Conservation (phyloP, 2,329 filamentous ascomycete species). For the Blastomyces gilchristii region DNA sequence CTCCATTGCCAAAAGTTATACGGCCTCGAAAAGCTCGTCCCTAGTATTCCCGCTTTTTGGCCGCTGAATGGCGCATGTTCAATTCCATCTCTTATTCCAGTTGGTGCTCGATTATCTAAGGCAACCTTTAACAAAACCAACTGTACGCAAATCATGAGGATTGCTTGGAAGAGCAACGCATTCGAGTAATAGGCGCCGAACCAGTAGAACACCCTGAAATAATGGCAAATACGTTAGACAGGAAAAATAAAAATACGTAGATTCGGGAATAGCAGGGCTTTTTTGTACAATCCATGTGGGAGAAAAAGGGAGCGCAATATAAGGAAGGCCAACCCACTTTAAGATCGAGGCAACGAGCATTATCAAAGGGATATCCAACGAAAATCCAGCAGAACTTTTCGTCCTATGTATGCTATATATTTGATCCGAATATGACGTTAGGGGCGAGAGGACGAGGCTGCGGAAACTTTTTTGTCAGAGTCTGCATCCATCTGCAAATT, state of each 20-base stretch:
- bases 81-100: slow-evolving; percentile 29
- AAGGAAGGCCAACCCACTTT: slow-evolving; percentile 37
- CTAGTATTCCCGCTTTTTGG: slow-evolving; percentile 18
- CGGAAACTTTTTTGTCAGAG: slow-evolving; percentile 2
- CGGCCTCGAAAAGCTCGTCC: slow-evolving; percentile 36
- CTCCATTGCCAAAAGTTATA: slow-evolving; percentile 57
- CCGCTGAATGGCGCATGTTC: slow-evolving; percentile 35
- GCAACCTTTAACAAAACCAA: slow-evolving; percentile 51
- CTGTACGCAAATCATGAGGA: slow-evolving; percentile 51
- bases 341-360: slow-evolving; percentile 56
- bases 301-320: not conserved
- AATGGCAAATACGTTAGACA: slow-evolving; percentile 11
- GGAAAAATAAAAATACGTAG: not conserved
- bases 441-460: slow-evolving; percentile 51
- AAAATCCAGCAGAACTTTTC: slow-evolving; percentile 53
- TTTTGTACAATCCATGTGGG: not conserved
- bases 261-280: not conserved
- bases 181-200: slow-evolving; percentile 51
- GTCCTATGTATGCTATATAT: slow-evolving; percentile 54
- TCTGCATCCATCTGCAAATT: not conserved
- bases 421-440: slow-evolving; percentile 58
- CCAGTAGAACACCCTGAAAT: slow-evolving; percentile 52
- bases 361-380: slow-evolving; percentile 56
- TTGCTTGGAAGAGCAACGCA: slow-evolving; percentile 49
- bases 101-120: slow-evolving; percentile 44